Base-by-base conservation (phyloP, 331 rosid species). In the Quercus lobata region DNA sequence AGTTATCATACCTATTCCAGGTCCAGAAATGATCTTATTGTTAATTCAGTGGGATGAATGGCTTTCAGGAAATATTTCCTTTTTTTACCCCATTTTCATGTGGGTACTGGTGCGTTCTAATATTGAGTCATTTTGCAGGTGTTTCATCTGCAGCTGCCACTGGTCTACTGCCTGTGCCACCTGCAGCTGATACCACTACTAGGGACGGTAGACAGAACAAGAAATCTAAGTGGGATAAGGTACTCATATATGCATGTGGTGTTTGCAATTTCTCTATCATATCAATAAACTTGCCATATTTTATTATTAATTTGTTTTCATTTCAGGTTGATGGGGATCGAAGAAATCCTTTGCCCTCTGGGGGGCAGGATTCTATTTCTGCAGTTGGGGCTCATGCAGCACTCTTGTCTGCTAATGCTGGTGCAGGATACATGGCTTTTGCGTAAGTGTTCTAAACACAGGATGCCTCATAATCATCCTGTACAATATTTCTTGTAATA, bases 181-280 rank as follows among this genome's bases (percentile, higher is more conserved):
- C 91, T 53, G 58, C 85, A 27, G 62, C 81, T 57, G 97, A 91
- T 83, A 72, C 86, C 75, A 75, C 71, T 69, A 81, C 82, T 69
- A 88, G 96, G 76, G 99, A 92, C 37, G 88, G 92, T 72, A 90
- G 97, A 81, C 98, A 84, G 80, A 95, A 95, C 80, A 93, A 93
- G 87, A 95, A 90, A 88, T 95, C 99, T 61, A 93, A 93, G 85
- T 95, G 98, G 98, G 99, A 95, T 72, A 93, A 91, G 98, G 99
- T 95, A 77, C 77, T 46, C 29, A 75, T 82, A 76, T 80, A 71
- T 77, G 57, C 72, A 46, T 49, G 16, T 83, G 46, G 66, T 5
- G 22, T 30, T 22, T 52, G 9, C 37, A 30, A 69, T 69, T 84
- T 79, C 54, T 68, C 6, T 75, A 76, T 71, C 72, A 30, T 58